These are phyloP conservation scores for Globisporangium cylindrosporum DNA, from an alignment of 352 stramenopile genomes.

Conservation along the genomic window DNA sequence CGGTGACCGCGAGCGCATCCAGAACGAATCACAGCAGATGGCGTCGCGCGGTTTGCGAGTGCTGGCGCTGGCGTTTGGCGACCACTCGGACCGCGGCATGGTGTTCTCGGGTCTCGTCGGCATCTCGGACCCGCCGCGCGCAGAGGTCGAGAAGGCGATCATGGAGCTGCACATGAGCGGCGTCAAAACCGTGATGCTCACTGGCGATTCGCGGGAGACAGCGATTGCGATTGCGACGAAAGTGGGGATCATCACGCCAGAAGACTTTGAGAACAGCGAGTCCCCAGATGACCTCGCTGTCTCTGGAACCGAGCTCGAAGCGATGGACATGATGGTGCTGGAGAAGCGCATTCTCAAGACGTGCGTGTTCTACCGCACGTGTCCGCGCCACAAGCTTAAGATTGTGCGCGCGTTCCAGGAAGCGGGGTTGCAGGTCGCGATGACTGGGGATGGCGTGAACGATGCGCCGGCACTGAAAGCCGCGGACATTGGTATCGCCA, in stretches of 20 bases:
- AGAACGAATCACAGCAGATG: conserved; percentile 63
- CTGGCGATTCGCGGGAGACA: conserved; percentile 95
- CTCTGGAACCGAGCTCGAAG: conserved; percentile 88
- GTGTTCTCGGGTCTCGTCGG: conserved; percentile 93
- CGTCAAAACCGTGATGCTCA: conserved; percentile 91
- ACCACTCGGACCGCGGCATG: conserved; percentile 77
- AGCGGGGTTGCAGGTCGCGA: conserved; percentile 86
- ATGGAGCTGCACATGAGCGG: conserved; percentile 48
- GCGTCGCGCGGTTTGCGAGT: conserved; percentile 79
- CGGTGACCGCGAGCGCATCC: conserved; percentile 61
- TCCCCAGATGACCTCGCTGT: conserved; percentile 54
- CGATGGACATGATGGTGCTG: conserved; percentile 82
- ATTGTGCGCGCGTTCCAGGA: conserved; percentile 94
- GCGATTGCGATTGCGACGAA: conserved; percentile 93
- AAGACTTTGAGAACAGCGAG: conserved; percentile 38
- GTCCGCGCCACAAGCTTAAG: conserved; percentile 94
- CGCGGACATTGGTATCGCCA: conserved; percentile 96
- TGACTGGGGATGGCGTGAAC: conserved; percentile 99
- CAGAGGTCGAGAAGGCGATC: conserved; percentile 65
- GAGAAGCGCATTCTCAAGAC: conserved; percentile 87
- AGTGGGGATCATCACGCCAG: conserved; percentile 89
- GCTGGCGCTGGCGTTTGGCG: conserved; percentile 87
- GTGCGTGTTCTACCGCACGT: conserved; percentile 95
- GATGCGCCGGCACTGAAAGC: conserved; percentile 97
- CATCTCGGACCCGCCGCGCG: conserved; percentile 84